These are phyloP conservation scores for Mucor sp. DNA, from an alignment of 371 early-diverging fungal genomes.

Conservation along the genomic window DNA sequence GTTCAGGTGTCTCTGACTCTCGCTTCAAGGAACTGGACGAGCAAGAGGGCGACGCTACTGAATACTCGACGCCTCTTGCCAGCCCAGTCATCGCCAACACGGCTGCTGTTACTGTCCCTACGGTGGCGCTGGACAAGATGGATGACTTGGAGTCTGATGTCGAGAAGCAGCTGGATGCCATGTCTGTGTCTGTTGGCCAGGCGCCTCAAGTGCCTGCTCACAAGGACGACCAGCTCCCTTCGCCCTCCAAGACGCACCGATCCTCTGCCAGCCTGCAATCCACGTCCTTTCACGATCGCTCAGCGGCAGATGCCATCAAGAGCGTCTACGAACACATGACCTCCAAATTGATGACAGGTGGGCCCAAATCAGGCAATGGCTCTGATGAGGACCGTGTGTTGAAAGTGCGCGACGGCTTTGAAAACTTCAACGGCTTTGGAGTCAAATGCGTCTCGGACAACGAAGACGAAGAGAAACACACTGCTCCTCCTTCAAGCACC, in stretches of 20 bases:
- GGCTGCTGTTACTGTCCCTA: not conserved
- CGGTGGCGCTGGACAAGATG: not conserved
- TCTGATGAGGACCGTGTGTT: conserved; percentile 1
- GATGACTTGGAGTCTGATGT: conserved; percentile 5
- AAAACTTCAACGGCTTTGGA: conserved; percentile 20
- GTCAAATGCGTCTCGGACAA: conserved; percentile 17
- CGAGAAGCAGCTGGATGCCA: conserved; percentile 10
- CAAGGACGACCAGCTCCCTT: not conserved
- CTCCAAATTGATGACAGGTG: not conserved
- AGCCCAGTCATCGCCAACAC: not conserved
- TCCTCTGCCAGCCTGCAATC: not conserved
- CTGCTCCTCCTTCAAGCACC: not conserved
- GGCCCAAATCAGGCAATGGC: not conserved
- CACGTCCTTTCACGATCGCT: not conserved
- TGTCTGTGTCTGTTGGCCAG: conserved; percentile 1
- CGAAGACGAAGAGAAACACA: not conserved
- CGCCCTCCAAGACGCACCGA: not conserved
- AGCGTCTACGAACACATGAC: not conserved
- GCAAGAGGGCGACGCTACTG: not conserved
- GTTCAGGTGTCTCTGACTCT: not conserved
- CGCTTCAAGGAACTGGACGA: not conserved
- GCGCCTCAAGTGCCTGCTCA: not conserved
- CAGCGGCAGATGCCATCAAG: conserved; percentile 6
- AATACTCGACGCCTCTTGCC: not conserved
- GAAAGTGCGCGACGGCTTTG: conserved; percentile 15